phyloP scores from a whole-genome alignment of 192 early-diverging fungal genomes.

The Backusella luteola region DNA sequence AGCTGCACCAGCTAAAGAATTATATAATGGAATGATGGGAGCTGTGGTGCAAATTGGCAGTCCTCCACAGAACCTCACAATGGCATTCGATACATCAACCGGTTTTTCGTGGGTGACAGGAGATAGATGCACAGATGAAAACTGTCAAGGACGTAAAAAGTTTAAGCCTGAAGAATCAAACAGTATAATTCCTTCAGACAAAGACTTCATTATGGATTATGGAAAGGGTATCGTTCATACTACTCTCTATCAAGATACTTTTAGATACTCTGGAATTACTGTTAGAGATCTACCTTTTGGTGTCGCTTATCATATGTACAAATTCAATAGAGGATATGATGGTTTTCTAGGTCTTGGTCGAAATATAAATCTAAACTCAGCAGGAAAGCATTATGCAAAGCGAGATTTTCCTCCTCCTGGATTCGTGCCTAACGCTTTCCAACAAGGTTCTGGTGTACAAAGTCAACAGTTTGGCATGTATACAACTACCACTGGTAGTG shows the following conservation, averaged over 20 bases:
- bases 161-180: constrained; percentile 26
- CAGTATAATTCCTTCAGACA: constrained; percentile 11
- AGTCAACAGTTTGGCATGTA: constrained; percentile 37
- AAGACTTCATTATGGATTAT: constrained; percentile 31
- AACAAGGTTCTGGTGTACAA: constrained; percentile 20
- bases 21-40: constrained; percentile 2
- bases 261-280: constrained; percentile 19
- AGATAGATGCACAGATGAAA: constrained; percentile 15
- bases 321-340: constrained; percentile 28
- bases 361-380: constrained; percentile 25
- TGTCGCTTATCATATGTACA: constrained; percentile 34
- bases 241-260: constrained; percentile 27
- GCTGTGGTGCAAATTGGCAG: background rate
- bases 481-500: constrained; percentile 4
- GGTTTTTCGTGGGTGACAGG: constrained; percentile 32
- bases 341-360: constrained; percentile 36
- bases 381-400: constrained; percentile 14
- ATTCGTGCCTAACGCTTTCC: constrained; percentile 24
- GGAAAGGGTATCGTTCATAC: constrained; percentile 28
- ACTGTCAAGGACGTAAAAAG: constrained; percentile 33
- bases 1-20: background rate
- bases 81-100: constrained; percentile 8
- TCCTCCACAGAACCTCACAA: background rate
- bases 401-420: constrained; percentile 20
- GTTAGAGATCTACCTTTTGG: constrained; percentile 32